phyloP scores from a whole-genome alignment of 129 eudicot genomes.

The Rutidosis leptorrhynchoides region DNA sequence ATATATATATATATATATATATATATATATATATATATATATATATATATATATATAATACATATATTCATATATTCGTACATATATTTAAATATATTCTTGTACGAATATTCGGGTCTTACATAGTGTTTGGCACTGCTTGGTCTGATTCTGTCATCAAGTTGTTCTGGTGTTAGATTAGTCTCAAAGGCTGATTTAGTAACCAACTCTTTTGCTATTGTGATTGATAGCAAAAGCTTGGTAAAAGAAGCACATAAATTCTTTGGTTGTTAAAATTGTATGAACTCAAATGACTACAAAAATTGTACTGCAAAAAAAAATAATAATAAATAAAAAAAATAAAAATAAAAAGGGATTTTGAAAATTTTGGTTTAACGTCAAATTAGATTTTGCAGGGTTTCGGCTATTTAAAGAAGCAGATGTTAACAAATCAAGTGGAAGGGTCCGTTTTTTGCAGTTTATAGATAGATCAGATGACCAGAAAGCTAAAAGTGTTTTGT shows the following conservation, averaged over 20 bases:
- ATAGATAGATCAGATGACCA: neutral
- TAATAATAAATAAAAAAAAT: too few relatives aligned
- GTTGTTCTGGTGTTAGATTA: slow-evolving; percentile 59
- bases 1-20: too few relatives aligned
- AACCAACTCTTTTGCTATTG: slow-evolving; percentile 61
- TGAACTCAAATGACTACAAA: neutral
- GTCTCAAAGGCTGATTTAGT: slow-evolving; percentile 43
- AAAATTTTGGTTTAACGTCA: too few relatives aligned
- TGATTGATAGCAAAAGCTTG: neutral
- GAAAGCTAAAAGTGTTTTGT: neutral
- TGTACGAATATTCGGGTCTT: too few relatives aligned
- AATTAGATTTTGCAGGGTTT: slow-evolving; percentile 38
- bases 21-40: too few relatives aligned
- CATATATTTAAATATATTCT: too few relatives aligned
- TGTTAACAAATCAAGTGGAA: slow-evolving; percentile 27
- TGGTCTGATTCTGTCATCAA: slow-evolving; percentile 80
- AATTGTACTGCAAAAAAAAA: neutral
- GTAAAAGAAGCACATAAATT: neutral
- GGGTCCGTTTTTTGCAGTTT: slow-evolving; percentile 22
- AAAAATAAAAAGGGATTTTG: too few relatives aligned
- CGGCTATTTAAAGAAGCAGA: slow-evolving; percentile 58
- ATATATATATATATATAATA: too few relatives aligned
- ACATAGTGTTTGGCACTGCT: slow-evolving; percentile 82
- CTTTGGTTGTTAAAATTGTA: slow-evolving; percentile 63
- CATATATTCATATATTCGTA: too few relatives aligned